Base-by-base conservation (phyloP, 306 rosid species). In the Rubus idaeus region DNA sequence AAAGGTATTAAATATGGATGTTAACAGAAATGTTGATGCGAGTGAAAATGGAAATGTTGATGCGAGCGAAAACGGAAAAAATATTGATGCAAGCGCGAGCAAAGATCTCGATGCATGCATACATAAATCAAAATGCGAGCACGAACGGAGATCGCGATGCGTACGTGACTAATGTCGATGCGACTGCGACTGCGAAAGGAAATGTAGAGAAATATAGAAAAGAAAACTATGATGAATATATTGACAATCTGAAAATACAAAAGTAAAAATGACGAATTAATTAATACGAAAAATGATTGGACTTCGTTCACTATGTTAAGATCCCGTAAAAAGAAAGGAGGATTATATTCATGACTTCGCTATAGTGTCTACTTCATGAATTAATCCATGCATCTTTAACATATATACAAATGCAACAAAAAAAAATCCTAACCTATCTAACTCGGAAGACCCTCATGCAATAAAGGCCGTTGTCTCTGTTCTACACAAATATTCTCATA, bases 401-500 rank as follows among this genome's bases (percentile, higher is more conserved):
- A 9, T 45, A 46, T 18, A 47, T 58, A 44, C 49, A 40, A 37
- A 40, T 17, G 44, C 5, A 60, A 5, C 18, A 0, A 47, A 61
- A 73, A 58, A 58, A n/a, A 1, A 0, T 17, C 40, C 40, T 18
- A 61, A 37, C 77, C 68, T 16, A 40, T 45, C 77, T 26, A 37
- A 14, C 21, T 26, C 62, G 51, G 75, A 70, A 35, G 39, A 47
- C 17, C 62, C 45, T 35, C 46, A 18, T 51, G 62, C 49, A 37
- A 9, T 17, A 50, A 2, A 52, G 63, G 20, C 41, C 10, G 3
- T 26, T 23, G 49, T 47, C n/a, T 52, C 50, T 53, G 35, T 40
- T 53, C 58, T 10, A 40, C 21, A 40, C 4, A 55, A 4, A 51
- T 6, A 21, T 53, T 56, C 74, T 86, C 81, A 78, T 18, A 73